Percentiles rank a stretch among this genome's conserved stretches.
These are phyloP conservation scores for Deuterostichococcus epilithicus DNA, from an alignment of 139 green algal genomes.

Conservation along the genomic window DNA sequence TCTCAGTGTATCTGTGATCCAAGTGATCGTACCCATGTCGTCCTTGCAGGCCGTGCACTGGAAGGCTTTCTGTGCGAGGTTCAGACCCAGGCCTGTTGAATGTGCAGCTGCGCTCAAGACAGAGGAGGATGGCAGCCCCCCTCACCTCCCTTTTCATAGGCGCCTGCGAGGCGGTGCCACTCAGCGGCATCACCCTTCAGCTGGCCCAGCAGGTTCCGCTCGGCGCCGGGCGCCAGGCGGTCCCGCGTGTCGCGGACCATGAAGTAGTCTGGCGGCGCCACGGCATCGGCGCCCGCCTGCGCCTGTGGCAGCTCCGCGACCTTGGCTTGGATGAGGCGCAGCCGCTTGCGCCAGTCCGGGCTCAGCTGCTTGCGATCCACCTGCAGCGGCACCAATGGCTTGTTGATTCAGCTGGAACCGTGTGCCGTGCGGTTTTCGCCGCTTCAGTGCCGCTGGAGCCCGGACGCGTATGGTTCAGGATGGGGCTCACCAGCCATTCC, in stretches of 20 bases:
- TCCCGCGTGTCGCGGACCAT: slow-evolving; percentile 45
- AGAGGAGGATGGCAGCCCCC: neutral
- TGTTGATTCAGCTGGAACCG: neutral
- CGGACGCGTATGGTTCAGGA: neutral
- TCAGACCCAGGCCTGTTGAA: neutral
- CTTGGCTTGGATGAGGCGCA: slow-evolving; percentile 63
- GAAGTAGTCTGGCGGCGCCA: slow-evolving; percentile 53
- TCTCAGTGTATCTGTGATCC: neutral
- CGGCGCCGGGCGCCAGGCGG: slow-evolving; percentile 41
- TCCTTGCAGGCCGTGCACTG: too few relatives aligned
- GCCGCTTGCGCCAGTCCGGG: slow-evolving; percentile 63
- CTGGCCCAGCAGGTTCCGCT: slow-evolving; percentile 64
- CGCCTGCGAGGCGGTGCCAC: slow-evolving; percentile 72
- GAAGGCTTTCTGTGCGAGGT: neutral
- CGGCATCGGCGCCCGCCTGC: slow-evolving; percentile 23
- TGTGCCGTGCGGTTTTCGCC: neutral
- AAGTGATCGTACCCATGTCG: neutral
- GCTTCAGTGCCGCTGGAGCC: neutral
- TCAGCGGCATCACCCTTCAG: slow-evolving; percentile 52
- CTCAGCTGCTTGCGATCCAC: slow-evolving; percentile 63
- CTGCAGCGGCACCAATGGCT: slow-evolving; percentile 31
- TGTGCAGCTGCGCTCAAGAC: neutral
- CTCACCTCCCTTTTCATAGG: slow-evolving; percentile 64
- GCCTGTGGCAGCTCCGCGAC: slow-evolving; percentile 20
- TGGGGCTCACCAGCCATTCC: slow-evolving; percentile 66